Percentiles rank a stretch among this genome's conserved stretches.
phyloP scores from a whole-genome alignment of 257 asterid species.

The Solanum stenotomum region DNA sequence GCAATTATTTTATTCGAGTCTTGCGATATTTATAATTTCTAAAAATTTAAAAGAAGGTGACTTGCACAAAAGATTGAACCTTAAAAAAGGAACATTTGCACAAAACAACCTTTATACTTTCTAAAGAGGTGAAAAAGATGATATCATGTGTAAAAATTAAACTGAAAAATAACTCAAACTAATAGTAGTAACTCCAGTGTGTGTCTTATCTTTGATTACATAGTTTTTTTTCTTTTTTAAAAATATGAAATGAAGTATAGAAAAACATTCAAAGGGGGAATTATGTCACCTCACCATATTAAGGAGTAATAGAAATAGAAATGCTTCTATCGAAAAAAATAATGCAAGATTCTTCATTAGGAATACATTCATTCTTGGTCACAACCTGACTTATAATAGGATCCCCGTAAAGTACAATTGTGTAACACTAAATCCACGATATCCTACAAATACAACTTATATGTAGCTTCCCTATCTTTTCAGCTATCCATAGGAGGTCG shows the following conservation, averaged over 20 bases:
- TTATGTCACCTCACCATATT: not conserved
- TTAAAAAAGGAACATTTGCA: no score
- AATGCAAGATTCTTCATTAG: not conserved
- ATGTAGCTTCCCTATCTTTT: not conserved
- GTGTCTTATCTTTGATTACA: no score
- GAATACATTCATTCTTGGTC: no score
- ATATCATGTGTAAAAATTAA: no score
- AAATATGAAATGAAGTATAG: not conserved
- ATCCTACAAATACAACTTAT: no score
- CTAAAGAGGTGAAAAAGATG: no score
- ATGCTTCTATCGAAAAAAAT: not conserved
- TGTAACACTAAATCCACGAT: not conserved
- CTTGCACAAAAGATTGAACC: no score
- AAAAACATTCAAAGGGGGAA: not conserved
- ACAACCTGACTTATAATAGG: not conserved
- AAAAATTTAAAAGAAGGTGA: no score
- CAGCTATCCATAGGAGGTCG: not conserved
- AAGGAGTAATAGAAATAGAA: not conserved
- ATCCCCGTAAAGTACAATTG: not conserved
- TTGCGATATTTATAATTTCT: no score
- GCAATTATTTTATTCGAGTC: not conserved
- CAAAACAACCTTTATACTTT: no score
- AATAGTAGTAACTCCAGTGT: not conserved
- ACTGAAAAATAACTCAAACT: not conserved
- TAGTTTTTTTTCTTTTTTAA: not conserved